Evolutionary conservation across 2,329 filamentous ascomycete genomes (phyloP), one percentile per base, ranked within the genome.

Genomic region (Colletotrichum sidae): DNA sequence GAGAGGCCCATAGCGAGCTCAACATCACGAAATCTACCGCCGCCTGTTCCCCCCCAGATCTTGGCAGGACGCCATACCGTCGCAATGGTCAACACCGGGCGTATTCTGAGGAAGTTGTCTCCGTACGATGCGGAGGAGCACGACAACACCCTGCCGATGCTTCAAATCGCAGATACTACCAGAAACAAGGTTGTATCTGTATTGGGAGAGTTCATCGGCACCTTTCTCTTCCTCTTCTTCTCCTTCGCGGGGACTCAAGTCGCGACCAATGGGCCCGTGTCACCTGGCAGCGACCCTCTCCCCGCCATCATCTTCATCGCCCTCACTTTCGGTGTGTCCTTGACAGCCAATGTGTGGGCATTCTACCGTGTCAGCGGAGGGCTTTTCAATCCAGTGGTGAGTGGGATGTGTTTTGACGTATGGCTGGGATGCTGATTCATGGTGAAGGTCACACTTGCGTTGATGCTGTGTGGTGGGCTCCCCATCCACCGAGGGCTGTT

Each of bases 401-500:
- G 79, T 75, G 8, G 15, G 50, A 37, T 33, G 25, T 25, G 25
- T 1, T 25, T 1, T 25, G 25, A 25, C 25, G 25, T 25, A 1
- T 25, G 25, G 25, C 1, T 25, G 25, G 25, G 25, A 25, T 25
- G 25, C 25, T 25, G 25, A 25, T 25, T 25, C 25, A 25, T 25
- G 25, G 25, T 25, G 4, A 25, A 83, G 80, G 79, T 83, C n/a
- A 88, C 88, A 0, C 74, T 91, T 1, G 87, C 83, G 1, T 82
- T 91, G 17, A 81, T 83, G n/a, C 78, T 90, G 4, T 83, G 86
- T 53, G 86, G 87, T 2, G 86, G 84, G 5, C 78, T 90, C 47
- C 79, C 79, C n/a, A 79, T 82, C 13, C 25, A 85, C 2, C 84
- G 88, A 6, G 85, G 81, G 6, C 67, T 81, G 2, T 69, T 86